phyloP scores from a whole-genome alignment of 1,284 basidiomycete species.

The Cutaneotrichosporon daszewskae region DNA sequence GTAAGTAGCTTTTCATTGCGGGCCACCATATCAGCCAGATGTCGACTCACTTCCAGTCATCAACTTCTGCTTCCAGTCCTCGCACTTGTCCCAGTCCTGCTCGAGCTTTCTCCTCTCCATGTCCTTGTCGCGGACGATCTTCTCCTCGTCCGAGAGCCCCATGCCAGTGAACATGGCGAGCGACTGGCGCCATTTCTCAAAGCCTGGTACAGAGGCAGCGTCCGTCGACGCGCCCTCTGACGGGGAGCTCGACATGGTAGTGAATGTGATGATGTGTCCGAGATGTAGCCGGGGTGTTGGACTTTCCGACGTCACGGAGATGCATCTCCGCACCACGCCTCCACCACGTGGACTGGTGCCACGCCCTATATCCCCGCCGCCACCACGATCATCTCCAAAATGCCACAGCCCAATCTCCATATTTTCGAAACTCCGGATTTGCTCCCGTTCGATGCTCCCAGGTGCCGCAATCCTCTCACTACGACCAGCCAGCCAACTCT shows the following conservation, averaged over 20 bases:
- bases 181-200: slow-evolving; percentile 46
- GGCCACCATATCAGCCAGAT: not conserved
- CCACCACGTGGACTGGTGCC: no score
- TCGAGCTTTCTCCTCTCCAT: slow-evolving; percentile 28
- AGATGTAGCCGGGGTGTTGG: no score
- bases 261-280: not conserved
- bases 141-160: slow-evolving; percentile 40
- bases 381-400: no score
- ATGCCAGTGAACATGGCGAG: slow-evolving; percentile 46
- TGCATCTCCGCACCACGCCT: no score
- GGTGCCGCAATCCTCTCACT: no score
- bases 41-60: slow-evolving; percentile 46
- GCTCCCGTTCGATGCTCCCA: no score
- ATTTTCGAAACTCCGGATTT: not conserved
- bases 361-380: no score
- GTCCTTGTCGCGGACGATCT: slow-evolving; percentile 15
- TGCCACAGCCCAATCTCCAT: not conserved
- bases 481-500: slow-evolving; percentile 1
- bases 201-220: no score
- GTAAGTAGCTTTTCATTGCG: not conserved
- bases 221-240: not conserved
- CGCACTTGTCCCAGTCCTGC: slow-evolving; percentile 50
- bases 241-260: not conserved
- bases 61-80: slow-evolving; percentile 50
- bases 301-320: no score